Evolutionary conservation across 2,329 filamentous ascomycete genomes (phyloP).

Genomic region (Plenodomus biglobosus): DNA sequence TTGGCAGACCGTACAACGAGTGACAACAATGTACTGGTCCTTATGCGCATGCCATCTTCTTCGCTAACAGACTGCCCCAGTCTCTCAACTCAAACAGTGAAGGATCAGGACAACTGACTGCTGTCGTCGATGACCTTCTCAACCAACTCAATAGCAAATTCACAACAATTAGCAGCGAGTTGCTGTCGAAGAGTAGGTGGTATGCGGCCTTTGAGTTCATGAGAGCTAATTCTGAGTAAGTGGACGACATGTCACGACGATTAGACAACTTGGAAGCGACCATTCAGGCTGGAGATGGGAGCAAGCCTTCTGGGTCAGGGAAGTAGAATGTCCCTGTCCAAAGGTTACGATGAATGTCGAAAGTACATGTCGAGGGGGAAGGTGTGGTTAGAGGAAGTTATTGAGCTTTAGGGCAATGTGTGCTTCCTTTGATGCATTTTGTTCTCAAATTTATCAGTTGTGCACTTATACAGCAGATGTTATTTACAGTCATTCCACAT

Average conservation of each 20-base stretch:
- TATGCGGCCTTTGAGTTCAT: neutral
- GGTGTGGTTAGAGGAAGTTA: too few relatives aligned
- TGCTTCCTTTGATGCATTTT: too few relatives aligned
- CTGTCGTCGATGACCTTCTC: constrained; percentile 82
- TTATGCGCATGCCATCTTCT: neutral
- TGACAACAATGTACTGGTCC: constrained; percentile 21
- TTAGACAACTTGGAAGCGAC: constrained; percentile 80
- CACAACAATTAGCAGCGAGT: constrained; percentile 77
- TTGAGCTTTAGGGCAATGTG: too few relatives aligned
- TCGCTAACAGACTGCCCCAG: constrained; percentile 2
- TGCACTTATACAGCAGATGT: neutral
- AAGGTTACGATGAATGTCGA: neutral
- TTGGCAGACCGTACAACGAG: constrained; percentile 24
- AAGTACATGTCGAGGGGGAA: too few relatives aligned
- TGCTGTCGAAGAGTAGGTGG: constrained; percentile 79
- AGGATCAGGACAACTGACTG: constrained; percentile 63
- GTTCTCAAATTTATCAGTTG: neutral
- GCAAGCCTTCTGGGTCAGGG: constrained; percentile 28
- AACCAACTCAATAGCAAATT: constrained; percentile 86
- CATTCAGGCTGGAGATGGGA: constrained; percentile 59
- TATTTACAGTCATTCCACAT: too few relatives aligned
- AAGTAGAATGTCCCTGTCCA: constrained; percentile 14
- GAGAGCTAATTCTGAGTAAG: constrained; percentile 49
- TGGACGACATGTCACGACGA: constrained; percentile 91
- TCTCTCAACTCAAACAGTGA: constrained; percentile 27